Evolutionary conservation across 352 stramenopile genomes (phyloP).

Genomic region (Phytophthora pluvialis): DNA sequence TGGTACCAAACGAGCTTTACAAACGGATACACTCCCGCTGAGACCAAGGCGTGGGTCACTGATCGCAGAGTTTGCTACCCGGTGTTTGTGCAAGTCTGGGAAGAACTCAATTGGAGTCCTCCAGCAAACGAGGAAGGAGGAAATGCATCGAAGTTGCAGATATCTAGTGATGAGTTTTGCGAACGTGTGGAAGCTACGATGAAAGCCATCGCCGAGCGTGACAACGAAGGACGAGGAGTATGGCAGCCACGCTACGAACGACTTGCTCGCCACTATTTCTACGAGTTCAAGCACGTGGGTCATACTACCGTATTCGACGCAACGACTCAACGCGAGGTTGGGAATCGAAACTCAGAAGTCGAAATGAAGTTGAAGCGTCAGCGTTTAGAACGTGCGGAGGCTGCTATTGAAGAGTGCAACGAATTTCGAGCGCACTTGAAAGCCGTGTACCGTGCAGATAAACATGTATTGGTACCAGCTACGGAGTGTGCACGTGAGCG

Average conservation of each 20-base stretch:
- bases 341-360: conserved; percentile 3
- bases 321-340: conserved; percentile 5
- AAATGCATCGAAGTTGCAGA: neutral
- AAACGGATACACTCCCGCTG: conserved; percentile 54
- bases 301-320: conserved; percentile 51
- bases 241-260: conserved; percentile 67
- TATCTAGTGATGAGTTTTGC: conserved; percentile 58
- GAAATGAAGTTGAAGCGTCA: conserved; percentile 33
- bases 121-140: neutral
- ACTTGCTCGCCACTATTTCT: conserved; percentile 68
- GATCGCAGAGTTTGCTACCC: conserved; percentile 62
- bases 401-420: conserved; percentile 49
- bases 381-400: conserved; percentile 37
- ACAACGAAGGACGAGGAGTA: neutral
- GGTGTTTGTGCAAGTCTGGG: conserved; percentile 56
- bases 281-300: conserved; percentile 74
- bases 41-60: conserved; percentile 59
- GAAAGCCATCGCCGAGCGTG: conserved; percentile 7
- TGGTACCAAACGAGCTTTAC: conserved; percentile 55
- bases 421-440: conserved; percentile 39
- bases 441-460: conserved; percentile 39
- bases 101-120: conserved; percentile 12
- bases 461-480: neutral
- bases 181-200: conserved; percentile 41
- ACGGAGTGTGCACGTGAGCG: conserved; percentile 8